Conservation (phyloP, 2,329 filamentous ascomycete genomes). For the Niveomyces coronatus region DNA sequence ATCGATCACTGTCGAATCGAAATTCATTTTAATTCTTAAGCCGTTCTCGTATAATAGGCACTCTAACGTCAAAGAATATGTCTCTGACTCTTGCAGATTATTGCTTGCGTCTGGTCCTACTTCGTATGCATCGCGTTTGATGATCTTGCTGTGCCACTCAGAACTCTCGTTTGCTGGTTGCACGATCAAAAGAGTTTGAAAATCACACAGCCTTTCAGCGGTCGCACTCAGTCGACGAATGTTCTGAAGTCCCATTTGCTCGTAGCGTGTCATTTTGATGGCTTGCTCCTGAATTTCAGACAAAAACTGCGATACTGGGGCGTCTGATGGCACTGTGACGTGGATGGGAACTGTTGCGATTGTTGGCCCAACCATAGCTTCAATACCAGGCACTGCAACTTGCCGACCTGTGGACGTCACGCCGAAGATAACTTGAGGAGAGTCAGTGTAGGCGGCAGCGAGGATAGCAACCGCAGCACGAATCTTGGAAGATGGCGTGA, state of each 20-base stretch:
- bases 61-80: slow-evolving; percentile 6
- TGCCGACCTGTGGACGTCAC: slow-evolving; percentile 18
- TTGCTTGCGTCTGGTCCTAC: background rate
- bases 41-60: slow-evolving; percentile 4
- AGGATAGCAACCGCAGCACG: slow-evolving; percentile 22
- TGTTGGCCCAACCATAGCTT: slow-evolving; percentile 5
- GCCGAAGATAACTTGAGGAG: slow-evolving; percentile 21
- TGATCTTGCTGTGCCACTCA: slow-evolving; percentile 1
- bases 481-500: slow-evolving; percentile 14
- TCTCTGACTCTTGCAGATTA: slow-evolving; percentile 3
- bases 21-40: slow-evolving; percentile 3
- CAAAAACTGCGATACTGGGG: background rate
- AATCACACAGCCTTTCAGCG: slow-evolving; percentile 2
- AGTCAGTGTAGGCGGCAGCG: slow-evolving; percentile 25
- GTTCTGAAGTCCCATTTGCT: slow-evolving; percentile 9
- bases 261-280: slow-evolving; percentile 12
- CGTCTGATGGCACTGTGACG: slow-evolving; percentile 8
- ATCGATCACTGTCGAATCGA: slow-evolving; percentile 7
- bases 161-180: slow-evolving; percentile 4
- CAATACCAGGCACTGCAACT: slow-evolving; percentile 12
- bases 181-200: slow-evolving; percentile 8
- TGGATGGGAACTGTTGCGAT: slow-evolving; percentile 8
- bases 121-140: background rate
- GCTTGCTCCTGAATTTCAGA: slow-evolving; percentile 11
- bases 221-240: slow-evolving; percentile 2